phyloP scores from a whole-genome alignment of 1,139 yeast species.

The Wickerhamomyces sp. region DNA sequence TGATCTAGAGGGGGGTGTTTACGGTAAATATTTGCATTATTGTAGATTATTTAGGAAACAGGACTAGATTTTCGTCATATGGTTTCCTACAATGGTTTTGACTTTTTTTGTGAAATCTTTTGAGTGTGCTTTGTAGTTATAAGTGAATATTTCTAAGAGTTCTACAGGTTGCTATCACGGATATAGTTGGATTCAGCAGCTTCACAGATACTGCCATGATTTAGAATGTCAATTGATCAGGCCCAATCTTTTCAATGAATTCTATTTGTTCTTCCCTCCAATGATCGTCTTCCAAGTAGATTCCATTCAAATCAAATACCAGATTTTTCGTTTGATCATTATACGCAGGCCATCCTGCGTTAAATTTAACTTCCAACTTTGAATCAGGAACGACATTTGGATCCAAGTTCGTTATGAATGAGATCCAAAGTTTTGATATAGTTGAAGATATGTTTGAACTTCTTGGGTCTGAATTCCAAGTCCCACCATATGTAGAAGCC shows the following conservation, averaged over 20 bases:
- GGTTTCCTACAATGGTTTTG: too few species aligned
- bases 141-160: too few species aligned
- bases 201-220: too few species aligned
- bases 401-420: slow-evolving; percentile 13
- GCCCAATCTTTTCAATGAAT: slow-evolving; percentile 1
- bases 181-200: too few species aligned
- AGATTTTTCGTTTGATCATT: not conserved
- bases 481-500: slow-evolving; percentile 8
- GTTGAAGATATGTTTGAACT: slow-evolving; percentile 6
- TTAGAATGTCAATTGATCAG: not conserved
- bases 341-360: slow-evolving; percentile 3
- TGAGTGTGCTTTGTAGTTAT: too few species aligned
- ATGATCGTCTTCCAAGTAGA: slow-evolving; percentile 3
- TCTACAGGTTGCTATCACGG: too few species aligned
- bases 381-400: slow-evolving; percentile 8
- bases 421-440: slow-evolving; percentile 9
- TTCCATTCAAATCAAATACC: slow-evolving; percentile 5
- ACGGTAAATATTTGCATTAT: too few species aligned
- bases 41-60: too few species aligned
- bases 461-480: slow-evolving; percentile 8
- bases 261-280: slow-evolving; percentile 4
- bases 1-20: too few species aligned
- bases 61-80: too few species aligned
- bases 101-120: too few species aligned
- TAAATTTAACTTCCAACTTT: not conserved